Base-by-base conservation (phyloP, 805 yeast species). In the Cyberlindnera xylosilytica region DNA sequence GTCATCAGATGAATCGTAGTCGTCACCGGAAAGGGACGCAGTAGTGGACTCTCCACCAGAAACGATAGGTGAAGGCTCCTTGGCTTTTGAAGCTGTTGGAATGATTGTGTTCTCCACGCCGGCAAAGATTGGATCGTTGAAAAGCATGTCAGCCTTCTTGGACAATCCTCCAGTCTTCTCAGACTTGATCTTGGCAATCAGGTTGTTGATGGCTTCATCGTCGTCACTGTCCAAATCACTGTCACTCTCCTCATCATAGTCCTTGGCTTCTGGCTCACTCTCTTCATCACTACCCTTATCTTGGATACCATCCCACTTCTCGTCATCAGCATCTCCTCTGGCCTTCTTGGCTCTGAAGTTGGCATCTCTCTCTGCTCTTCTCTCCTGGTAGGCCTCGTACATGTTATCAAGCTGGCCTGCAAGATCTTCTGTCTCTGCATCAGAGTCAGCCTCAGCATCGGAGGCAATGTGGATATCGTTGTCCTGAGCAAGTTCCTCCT, bases 351-450 rank as follows among this genome's bases (percentile, higher is more conserved):
- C 89, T 52, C 77, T 73, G 54, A 71, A 73, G 37, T 77, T 82
- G 9, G 89, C 81, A 61, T 83, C 83, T 52, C 77, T 74, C 60
- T 84, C 89, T 23, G 84, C 72, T 59, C 71, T 76, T 52, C 78
- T 68, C 46, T 78, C 75, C 63, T 87, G 87, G 61, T 78, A 88
- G 30, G 75, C 70, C 38, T 70, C 67, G 59, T 90, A 90, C 96
- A 89, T 87, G 46, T 72, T 74, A 60, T 90, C 88, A 44, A 93
- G 72, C 65, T 89, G 86, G 9, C 76, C 79, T 57, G 90, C 99
- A 45, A 93, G 73, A 49, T 74, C 78, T 56, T 81, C 90, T 9
- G 69, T 58, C 51, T 78, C 83, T 20, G 75, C 84, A 4, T 64
- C 81, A 20, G 50, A 65, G 34, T 65, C 66, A 30, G 56, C 53